Evolutionary conservation across 352 stramenopile genomes (phyloP).

Genomic region (Phytopythium aichiense): DNA sequence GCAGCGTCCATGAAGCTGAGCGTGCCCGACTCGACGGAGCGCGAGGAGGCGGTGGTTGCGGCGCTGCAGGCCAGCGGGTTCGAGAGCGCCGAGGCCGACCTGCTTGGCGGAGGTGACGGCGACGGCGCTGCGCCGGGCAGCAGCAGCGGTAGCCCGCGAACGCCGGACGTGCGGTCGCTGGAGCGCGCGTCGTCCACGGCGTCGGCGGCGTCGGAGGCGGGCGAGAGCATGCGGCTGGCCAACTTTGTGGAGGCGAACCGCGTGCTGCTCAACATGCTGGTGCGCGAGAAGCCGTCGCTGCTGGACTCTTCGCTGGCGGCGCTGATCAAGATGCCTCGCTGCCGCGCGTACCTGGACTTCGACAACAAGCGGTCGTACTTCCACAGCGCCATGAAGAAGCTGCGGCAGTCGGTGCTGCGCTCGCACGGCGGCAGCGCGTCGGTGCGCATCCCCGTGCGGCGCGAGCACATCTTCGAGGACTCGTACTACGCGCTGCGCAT

Average conservation of each 20-base stretch:
- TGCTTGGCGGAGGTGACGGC: slow-evolving; percentile 11
- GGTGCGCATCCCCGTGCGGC: slow-evolving; percentile 87
- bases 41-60: slow-evolving; percentile 75
- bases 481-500: slow-evolving; percentile 97
- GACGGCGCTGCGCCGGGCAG: not conserved
- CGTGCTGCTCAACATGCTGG: slow-evolving; percentile 96
- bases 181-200: slow-evolving; percentile 35
- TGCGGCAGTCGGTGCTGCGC: slow-evolving; percentile 79
- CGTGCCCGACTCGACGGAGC: slow-evolving; percentile 66
- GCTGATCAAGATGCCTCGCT: slow-evolving; percentile 95
- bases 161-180: slow-evolving; percentile 18
- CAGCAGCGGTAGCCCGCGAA: not conserved
- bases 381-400: slow-evolving; percentile 91
- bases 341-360: slow-evolving; percentile 96
- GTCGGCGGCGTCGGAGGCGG: slow-evolving; percentile 41
- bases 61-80: slow-evolving; percentile 65
- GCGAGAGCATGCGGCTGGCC: slow-evolving; percentile 69
- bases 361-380: slow-evolving; percentile 99
- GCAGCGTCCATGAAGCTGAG: slow-evolving; percentile 69
- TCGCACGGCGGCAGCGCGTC: slow-evolving; percentile 91
- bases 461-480: slow-evolving; percentile 98
- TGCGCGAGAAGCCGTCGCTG: slow-evolving; percentile 95
- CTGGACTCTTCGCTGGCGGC: slow-evolving; percentile 94
- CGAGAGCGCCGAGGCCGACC: slow-evolving; percentile 27
- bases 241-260: slow-evolving; percentile 96